Percentiles rank a stretch among this genome's conserved stretches.
Conservation (phyloP, 495 filamentous ascomycete genomes). For the Glutinoglossum americanum region DNA sequence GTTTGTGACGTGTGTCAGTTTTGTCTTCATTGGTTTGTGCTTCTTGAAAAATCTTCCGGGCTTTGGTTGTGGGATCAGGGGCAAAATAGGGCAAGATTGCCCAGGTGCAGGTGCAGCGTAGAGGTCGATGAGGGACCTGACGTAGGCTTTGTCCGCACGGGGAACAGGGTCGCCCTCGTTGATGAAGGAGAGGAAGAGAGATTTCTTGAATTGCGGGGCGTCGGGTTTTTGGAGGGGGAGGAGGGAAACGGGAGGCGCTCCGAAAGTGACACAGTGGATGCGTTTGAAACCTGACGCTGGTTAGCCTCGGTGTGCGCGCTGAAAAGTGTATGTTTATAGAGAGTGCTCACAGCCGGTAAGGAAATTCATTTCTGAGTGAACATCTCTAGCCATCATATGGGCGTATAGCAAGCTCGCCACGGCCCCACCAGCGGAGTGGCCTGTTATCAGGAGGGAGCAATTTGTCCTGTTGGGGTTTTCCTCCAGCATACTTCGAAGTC, state of each 20-base stretch:
- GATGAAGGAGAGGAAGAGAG: constrained; percentile 51
- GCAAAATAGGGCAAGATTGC: neutral
- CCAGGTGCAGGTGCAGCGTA: constrained; percentile 39
- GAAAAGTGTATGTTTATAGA: neutral
- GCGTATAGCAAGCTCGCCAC: constrained; percentile 56
- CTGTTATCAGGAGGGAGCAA: constrained; percentile 58
- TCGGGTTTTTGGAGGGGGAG: constrained; percentile 40
- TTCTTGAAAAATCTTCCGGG: neutral
- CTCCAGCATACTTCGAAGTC: constrained; percentile 41
- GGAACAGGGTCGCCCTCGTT: constrained; percentile 73
- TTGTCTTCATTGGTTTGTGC: neutral
- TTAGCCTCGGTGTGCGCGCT: neutral
- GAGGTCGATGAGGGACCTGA: constrained; percentile 46
- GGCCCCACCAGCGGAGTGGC: constrained; percentile 67
- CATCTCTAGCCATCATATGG: constrained; percentile 44
- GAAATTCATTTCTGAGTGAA: constrained; percentile 40
- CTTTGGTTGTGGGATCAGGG: neutral
- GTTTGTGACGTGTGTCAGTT: constrained; percentile 7
- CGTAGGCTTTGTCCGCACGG: constrained; percentile 51
- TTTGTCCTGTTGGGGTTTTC: constrained; percentile 43
- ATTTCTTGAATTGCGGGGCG: constrained; percentile 28
- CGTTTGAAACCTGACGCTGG: constrained; percentile 33
- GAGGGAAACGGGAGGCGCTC: constrained; percentile 52
- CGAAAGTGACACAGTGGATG: constrained; percentile 66
- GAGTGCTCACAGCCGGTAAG: constrained; percentile 27